Conservation (phyloP, 78 protist species). For the Creolimax fragrantissima region DNA sequence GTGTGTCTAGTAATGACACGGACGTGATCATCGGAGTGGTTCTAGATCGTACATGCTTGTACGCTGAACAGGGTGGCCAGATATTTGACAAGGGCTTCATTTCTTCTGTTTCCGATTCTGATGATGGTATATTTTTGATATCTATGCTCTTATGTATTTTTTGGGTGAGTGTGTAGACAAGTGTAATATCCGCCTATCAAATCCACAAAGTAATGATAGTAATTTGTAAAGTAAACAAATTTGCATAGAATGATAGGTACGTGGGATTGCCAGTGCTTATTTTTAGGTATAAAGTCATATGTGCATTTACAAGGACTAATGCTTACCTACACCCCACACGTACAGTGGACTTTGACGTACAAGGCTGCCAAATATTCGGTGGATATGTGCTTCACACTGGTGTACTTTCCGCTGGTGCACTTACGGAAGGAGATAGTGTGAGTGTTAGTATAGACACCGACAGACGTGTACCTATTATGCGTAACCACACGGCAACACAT, state of each 20-base stretch:
- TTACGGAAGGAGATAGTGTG: conserved; percentile 59
- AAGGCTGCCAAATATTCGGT: conserved; percentile 52
- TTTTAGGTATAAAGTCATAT: no score
- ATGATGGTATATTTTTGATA: background rate
- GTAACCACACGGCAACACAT: conserved; percentile 93
- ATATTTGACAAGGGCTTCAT: conserved; percentile 74
- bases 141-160: no score
- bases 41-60: conserved; percentile 72
- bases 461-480: conserved; percentile 56
- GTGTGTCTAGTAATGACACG: background rate
- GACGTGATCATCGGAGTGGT: conserved; percentile 49
- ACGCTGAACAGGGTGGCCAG: conserved; percentile 94
- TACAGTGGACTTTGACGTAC: background rate
- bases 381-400: conserved; percentile 89
- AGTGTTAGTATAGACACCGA: conserved; percentile 10
- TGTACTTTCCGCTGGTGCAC: conserved; percentile 32
- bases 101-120: background rate
- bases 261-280: no score
- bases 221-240: no score
- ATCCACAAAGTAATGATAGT: no score
- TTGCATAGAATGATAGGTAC: no score
- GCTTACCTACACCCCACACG: no score
- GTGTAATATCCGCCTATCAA: no score
- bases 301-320: no score
- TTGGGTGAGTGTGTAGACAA: no score